Conservation (phyloP, 495 filamentous ascomycete species). For the Amphirosellinia nigrospora region DNA sequence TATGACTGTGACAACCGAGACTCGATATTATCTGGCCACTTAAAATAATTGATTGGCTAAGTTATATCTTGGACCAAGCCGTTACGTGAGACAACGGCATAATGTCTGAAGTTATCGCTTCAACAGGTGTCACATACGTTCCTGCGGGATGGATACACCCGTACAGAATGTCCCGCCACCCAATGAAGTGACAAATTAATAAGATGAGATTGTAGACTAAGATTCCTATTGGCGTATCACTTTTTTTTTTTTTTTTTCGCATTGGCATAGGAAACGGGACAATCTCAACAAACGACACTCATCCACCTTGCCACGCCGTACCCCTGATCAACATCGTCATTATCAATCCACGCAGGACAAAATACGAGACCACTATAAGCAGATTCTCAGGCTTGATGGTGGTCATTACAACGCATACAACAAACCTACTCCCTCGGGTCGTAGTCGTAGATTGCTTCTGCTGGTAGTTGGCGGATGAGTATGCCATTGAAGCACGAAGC, state of each 20-base stretch:
- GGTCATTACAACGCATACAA: neutral
- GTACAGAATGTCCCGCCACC: neutral
- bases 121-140: neutral
- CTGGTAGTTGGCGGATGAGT: neutral
- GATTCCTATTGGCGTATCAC: neutral
- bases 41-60: neutral
- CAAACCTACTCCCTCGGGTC: neutral
- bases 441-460: neutral
- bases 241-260: neutral
- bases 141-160: neutral
- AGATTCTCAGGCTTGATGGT: neutral
- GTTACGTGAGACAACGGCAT: neutral
- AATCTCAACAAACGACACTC: neutral
- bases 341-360: neutral
- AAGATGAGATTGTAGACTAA: neutral
- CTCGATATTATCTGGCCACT: neutral
- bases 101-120: neutral
- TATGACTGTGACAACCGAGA: neutral
- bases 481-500: neutral
- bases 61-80: neutral
- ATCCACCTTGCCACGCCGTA: neutral
- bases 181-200: neutral
- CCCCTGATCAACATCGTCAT: slow-evolving; percentile 1
- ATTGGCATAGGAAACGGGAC: neutral
- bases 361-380: neutral